Conservation (phyloP, 345 rosid genomes). For the Eucalyptus regnans region DNA sequence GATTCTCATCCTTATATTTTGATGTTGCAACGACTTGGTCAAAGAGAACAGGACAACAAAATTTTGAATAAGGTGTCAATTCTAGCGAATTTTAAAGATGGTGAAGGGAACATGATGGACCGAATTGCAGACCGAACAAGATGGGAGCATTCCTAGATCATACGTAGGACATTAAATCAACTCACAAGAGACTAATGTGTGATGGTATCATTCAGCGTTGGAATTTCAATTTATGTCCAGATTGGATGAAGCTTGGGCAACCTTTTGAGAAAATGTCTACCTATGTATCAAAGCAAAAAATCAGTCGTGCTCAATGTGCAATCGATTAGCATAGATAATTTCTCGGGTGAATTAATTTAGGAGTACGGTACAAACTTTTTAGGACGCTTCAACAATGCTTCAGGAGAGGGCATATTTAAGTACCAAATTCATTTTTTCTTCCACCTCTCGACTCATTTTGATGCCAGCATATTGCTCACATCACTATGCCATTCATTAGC, state of each 20-base stretch:
- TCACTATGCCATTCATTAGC: neutral
- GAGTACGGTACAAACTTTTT: neutral
- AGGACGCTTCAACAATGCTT: rapidly evolving
- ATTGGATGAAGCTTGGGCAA: too few species aligned
- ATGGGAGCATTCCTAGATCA: rapidly evolving
- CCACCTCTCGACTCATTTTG: neutral
- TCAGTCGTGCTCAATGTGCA: rapidly evolving
- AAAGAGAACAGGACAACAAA: rapidly evolving
- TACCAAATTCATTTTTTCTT: neutral
- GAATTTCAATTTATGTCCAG: too few species aligned
- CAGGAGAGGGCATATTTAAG: too few species aligned
- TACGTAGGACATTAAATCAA: too few species aligned
- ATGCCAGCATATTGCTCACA: neutral
- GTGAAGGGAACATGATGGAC: neutral
- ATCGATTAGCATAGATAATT: too few species aligned
- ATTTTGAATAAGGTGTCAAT: too few species aligned
- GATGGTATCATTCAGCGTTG: rapidly evolving
- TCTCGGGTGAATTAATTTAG: neutral
- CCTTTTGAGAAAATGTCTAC: neutral
- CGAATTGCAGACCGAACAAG: rapidly evolving
- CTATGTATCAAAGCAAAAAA: neutral
- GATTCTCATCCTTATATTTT: too few species aligned
- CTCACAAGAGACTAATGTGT: neutral
- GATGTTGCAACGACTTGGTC: rapidly evolving
- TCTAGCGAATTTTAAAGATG: too few species aligned